Evolutionary conservation across 805 yeast genomes (phyloP).

Genomic region (Candida rishiriensis): DNA sequence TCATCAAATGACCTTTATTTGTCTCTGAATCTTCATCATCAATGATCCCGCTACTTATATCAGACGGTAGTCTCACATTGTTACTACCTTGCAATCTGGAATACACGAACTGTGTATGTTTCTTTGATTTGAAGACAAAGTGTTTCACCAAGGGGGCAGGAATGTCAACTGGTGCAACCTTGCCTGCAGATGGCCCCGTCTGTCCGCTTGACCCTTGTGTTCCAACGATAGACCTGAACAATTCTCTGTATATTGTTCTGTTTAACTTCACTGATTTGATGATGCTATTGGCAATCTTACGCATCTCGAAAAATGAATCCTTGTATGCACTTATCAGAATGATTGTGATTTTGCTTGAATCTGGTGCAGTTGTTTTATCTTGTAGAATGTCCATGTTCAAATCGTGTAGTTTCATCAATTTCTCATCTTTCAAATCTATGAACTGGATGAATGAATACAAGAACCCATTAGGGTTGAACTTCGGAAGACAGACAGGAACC

Average conservation of each 20-base stretch:
- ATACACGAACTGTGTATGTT: slow-evolving; percentile 56
- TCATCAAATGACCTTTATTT: slow-evolving; percentile 23
- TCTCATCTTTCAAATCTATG: slow-evolving; percentile 35
- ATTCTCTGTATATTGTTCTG: slow-evolving; percentile 29
- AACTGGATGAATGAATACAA: slow-evolving; percentile 74
- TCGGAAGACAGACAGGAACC: slow-evolving; percentile 91
- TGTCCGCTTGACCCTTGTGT: slow-evolving; percentile 26
- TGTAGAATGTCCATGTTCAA: slow-evolving; percentile 18
- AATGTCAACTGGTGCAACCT: slow-evolving; percentile 45
- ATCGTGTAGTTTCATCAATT: slow-evolving; percentile 27
- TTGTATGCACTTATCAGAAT: slow-evolving; percentile 64
- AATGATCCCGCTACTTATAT: background rate
- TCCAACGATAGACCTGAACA: slow-evolving; percentile 25
- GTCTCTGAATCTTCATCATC: slow-evolving; percentile 15
- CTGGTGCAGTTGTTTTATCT: slow-evolving; percentile 10
- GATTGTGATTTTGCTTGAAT: slow-evolving; percentile 33
- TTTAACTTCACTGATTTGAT: slow-evolving; percentile 37
- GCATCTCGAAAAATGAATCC: slow-evolving; percentile 73
- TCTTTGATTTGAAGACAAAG: slow-evolving; percentile 73
- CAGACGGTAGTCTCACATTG: no score
- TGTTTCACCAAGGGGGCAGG: slow-evolving; percentile 64
- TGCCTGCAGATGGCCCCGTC: slow-evolving; percentile 29
- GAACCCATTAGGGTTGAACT: slow-evolving; percentile 85
- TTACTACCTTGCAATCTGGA: slow-evolving; percentile 19
- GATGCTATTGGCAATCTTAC: slow-evolving; percentile 52